A percentile compares a stretch with the other conserved stretches of the same genome.
Conservation (phyloP, 2,329 filamentous ascomycete genomes). For the Fusarium burgessii region DNA sequence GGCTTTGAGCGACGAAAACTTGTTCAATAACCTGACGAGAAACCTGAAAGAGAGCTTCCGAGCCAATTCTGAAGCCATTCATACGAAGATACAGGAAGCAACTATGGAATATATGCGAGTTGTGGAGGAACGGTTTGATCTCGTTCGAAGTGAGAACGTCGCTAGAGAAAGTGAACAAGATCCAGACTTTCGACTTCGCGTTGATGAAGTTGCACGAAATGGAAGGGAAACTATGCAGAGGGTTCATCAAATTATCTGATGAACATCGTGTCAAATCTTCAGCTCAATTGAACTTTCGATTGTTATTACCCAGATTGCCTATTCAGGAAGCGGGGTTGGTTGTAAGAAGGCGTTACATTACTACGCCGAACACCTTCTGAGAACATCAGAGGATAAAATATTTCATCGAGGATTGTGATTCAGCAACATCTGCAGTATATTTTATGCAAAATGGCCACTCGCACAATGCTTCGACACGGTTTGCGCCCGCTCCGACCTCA, state of each 20-base stretch:
- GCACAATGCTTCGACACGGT: not conserved
- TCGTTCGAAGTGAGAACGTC: constrained; percentile 54
- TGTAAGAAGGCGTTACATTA: constrained; percentile 26
- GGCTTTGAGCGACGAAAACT: constrained; percentile 37
- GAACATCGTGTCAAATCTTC: not conserved
- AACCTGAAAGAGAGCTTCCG: constrained; percentile 44
- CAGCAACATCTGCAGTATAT: fast-evolving
- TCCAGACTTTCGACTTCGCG: constrained; percentile 50
- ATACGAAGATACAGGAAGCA: constrained; percentile 33
- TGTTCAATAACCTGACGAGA: constrained; percentile 50
- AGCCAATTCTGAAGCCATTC: constrained; percentile 32
- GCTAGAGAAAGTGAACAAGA: constrained; percentile 53
- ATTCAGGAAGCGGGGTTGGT: constrained; percentile 25
- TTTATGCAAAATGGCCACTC: not conserved
- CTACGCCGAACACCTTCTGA: constrained; percentile 1
- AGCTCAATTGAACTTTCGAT: too few species aligned
- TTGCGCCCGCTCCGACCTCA: not conserved
- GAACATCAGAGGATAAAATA: not conserved
- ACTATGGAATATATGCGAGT: constrained; percentile 43
- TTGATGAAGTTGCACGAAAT: constrained; percentile 33
- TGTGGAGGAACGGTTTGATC: constrained; percentile 50
- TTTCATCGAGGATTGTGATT: not conserved
- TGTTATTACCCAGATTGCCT: not conserved
- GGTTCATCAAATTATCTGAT: constrained; percentile 4
- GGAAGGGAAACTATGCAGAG: constrained; percentile 14